phyloP scores from a whole-genome alignment of 768 basidiomycete species.

The Amanita thiersii region DNA sequence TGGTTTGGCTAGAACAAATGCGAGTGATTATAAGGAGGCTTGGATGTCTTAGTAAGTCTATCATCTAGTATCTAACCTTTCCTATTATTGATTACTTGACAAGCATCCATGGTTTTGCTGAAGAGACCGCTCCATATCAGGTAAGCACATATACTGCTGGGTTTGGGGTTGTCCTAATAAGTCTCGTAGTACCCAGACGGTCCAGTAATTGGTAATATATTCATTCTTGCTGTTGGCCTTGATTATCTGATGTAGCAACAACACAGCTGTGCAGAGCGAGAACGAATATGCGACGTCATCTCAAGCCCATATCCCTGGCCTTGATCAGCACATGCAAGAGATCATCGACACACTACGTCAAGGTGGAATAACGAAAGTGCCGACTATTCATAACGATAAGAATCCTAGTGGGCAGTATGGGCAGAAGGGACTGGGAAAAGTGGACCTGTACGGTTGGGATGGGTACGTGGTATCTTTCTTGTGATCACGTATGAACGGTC shows the following conservation, averaged over 20 bases:
- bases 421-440: conserved; percentile 22
- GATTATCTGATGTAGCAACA: background rate
- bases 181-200: conserved; percentile 40
- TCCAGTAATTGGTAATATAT: conserved; percentile 29
- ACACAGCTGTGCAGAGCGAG: conserved; percentile 30
- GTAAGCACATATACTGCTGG: conserved; percentile 19
- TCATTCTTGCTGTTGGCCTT: background rate
- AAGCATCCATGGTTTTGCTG: conserved; percentile 21
- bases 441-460: conserved; percentile 36
- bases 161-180: conserved; percentile 16
- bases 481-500: conserved; percentile 5
- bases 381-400: conserved; percentile 27
- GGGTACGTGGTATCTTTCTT: conserved; percentile 13
- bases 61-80: background rate
- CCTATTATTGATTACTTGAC: background rate
- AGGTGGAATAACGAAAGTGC: conserved; percentile 28
- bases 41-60: conserved; percentile 37
- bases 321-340: conserved; percentile 34
- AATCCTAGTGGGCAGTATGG: conserved; percentile 22
- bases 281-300: conserved; percentile 33
- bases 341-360: conserved; percentile 28
- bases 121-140: conserved; percentile 24
- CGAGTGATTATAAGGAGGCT: conserved; percentile 42
- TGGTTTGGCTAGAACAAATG: conserved; percentile 54
- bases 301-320: conserved; percentile 20